Percentiles rank a stretch among this genome's conserved stretches.
phyloP scores from a whole-genome alignment of 164 flowering plant genomes.

The Pachysandra terminalis region DNA sequence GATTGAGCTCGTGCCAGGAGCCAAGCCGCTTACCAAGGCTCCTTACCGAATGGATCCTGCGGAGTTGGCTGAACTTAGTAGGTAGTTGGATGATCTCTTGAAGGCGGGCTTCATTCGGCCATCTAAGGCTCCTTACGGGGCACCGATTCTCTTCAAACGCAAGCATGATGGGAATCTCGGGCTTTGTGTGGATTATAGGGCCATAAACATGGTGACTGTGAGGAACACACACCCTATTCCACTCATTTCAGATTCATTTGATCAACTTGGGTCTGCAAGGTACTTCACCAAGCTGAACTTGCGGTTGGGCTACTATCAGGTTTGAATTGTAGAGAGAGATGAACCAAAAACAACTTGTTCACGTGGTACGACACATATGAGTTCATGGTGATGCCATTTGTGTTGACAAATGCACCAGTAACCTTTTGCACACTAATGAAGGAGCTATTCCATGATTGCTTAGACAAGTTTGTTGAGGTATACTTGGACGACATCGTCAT shows the following conservation, averaged over 20 bases:
- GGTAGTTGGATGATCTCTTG: not conserved
- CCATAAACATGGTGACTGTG: not conserved
- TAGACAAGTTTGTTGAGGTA: too few species aligned
- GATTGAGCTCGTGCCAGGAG: not conserved
- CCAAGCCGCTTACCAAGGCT: not conserved
- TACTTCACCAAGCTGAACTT: slow-evolving; percentile 8
- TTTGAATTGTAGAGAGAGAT: too few species aligned
- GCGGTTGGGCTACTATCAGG: slow-evolving; percentile 12
- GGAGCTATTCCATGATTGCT: too few species aligned
- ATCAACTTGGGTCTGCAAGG: not conserved
- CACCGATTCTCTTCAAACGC: not conserved
- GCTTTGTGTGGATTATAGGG: not conserved
- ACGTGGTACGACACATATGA: too few species aligned
- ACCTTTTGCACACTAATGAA: too few species aligned
- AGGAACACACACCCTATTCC: slow-evolving; percentile 8
- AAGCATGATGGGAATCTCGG: not conserved
- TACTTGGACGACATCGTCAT: too few species aligned
- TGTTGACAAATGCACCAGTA: too few species aligned
- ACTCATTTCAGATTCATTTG: not conserved
- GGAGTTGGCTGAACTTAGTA: not conserved
- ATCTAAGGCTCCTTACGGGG: not conserved
- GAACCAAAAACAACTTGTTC: too few species aligned
- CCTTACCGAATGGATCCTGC: not conserved
- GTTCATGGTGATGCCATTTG: too few species aligned
- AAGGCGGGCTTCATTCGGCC: not conserved